Percentiles rank a stretch among this genome's conserved stretches.
Evolutionary conservation across 805 yeast genomes (phyloP).

Genomic region (Schizosaccharomyces osmophilus): DNA sequence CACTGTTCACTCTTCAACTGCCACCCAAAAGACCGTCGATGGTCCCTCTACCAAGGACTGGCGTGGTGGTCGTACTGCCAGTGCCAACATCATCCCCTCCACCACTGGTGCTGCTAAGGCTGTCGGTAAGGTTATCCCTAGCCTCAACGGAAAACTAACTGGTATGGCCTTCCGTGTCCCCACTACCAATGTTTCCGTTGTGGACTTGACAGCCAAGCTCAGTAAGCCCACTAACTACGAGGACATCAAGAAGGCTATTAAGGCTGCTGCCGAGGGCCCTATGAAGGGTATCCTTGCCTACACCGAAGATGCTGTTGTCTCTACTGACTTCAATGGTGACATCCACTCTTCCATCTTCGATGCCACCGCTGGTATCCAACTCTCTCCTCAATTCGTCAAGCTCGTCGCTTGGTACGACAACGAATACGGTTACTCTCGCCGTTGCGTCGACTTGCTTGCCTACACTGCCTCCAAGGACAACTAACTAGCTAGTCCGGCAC

Average conservation of each 20-base stretch:
- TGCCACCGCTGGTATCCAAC: conserved; percentile 70
- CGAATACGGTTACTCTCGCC: conserved; percentile 88
- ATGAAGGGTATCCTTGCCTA: conserved; percentile 67
- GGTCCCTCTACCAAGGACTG: conserved; percentile 96
- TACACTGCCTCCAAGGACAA: conserved; percentile 29
- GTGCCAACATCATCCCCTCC: conserved; percentile 84
- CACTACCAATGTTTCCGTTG: conserved; percentile 80
- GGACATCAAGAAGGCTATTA: conserved; percentile 52
- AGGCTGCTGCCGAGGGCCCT: conserved; percentile 52
- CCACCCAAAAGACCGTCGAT: conserved; percentile 88
- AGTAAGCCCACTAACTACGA: conserved; percentile 55
- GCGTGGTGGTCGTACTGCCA: conserved; percentile 96
- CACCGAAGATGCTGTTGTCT: conserved; percentile 83
- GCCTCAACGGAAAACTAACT: conserved; percentile 73
- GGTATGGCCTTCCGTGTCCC: conserved; percentile 90
- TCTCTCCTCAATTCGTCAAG: conserved; percentile 75
- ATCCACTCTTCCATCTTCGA: conserved; percentile 71
- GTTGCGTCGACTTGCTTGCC: conserved; percentile 76
- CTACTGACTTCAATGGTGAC: conserved; percentile 70
- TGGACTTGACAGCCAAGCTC: conserved; percentile 70
- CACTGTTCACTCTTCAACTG: conserved; percentile 87
- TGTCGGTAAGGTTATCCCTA: conserved; percentile 84
- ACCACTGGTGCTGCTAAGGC: conserved; percentile 97
- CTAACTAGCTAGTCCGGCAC: neutral
- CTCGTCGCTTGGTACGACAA: conserved; percentile 87